These are phyloP conservation scores for Gnomoniopsis smithogilvyi DNA, from an alignment of 2,329 filamentous ascomycete genomes.

Conservation along the genomic window DNA sequence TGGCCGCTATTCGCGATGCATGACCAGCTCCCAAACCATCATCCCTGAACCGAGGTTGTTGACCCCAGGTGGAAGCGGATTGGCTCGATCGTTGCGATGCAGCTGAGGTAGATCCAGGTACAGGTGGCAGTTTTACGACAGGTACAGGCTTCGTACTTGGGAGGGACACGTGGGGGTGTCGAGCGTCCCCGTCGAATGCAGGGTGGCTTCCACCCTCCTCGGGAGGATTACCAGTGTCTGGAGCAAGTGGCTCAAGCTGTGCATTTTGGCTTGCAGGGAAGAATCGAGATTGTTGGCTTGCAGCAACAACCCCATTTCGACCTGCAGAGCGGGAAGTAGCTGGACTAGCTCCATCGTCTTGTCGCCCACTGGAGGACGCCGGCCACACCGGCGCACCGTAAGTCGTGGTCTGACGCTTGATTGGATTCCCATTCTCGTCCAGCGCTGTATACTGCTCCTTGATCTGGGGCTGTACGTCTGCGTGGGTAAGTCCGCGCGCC, in stretches of 20 bases:
- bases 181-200: slow-evolving; percentile 64
- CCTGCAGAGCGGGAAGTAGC: slow-evolving; percentile 1
- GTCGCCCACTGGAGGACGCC: background rate
- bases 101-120: slow-evolving; percentile 37
- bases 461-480: slow-evolving; percentile 45
- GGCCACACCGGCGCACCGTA: slow-evolving; percentile 20
- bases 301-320: background rate
- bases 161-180: slow-evolving; percentile 65
- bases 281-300: slow-evolving; percentile 47
- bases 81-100: slow-evolving; percentile 22
- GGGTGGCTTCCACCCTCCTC: slow-evolving; percentile 64
- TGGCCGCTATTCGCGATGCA: slow-evolving; percentile 22
- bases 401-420: slow-evolving; percentile 24
- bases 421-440: slow-evolving; percentile 31
- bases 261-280: slow-evolving; percentile 46
- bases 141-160: slow-evolving; percentile 71
- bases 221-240: slow-evolving; percentile 54
- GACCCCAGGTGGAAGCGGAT: slow-evolving; percentile 33
- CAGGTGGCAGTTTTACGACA: slow-evolving; percentile 76
- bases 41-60: slow-evolving; percentile 31
- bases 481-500: slow-evolving; percentile 40
- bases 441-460: slow-evolving; percentile 53
- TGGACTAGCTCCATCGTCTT: slow-evolving; percentile 2
- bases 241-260: slow-evolving; percentile 16
- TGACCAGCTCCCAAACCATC: slow-evolving; percentile 24